phyloP scores from a whole-genome alignment of 164 flowering plant genomes.

The Vitis amurensis region DNA sequence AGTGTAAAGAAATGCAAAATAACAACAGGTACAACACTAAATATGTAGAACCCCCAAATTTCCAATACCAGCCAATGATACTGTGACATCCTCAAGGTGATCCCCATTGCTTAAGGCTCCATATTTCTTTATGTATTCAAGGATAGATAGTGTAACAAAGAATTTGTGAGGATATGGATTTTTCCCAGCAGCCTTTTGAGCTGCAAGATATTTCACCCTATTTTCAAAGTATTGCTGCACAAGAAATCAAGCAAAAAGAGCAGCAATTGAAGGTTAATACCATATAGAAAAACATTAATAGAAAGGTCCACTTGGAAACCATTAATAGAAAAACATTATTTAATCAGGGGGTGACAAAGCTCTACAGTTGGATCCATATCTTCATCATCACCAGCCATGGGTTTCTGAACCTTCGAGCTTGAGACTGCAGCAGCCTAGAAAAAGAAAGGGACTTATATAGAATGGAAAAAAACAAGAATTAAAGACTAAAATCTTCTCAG shows the following conservation, averaged over 20 bases:
- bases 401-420: constrained; percentile 41
- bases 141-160: constrained; percentile 51
- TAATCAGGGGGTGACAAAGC: not conserved
- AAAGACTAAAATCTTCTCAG: not conserved
- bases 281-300: not conserved
- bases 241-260: constrained; percentile 6
- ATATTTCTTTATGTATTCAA: constrained; percentile 59
- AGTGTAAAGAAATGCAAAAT: not conserved
- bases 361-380: constrained; percentile 94
- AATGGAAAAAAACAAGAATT: not conserved
- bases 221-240: constrained; percentile 93
- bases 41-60: not conserved
- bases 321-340: not conserved
- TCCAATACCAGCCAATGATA: constrained; percentile 70
- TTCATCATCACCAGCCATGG: constrained; percentile 75
- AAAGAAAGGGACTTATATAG: constrained; percentile 1
- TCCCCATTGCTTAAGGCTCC: constrained; percentile 52
- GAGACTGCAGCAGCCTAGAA: constrained; percentile 52
- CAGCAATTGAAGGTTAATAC: not conserved
- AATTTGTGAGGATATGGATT: constrained; percentile 97
- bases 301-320: not conserved
- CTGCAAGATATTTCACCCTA: constrained; percentile 62
- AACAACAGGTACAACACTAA: not conserved
- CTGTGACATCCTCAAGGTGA: constrained; percentile 58
- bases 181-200: constrained; percentile 53